Conservation (phyloP, 1,139 yeast species). For the Pichiaceae sp. region DNA sequence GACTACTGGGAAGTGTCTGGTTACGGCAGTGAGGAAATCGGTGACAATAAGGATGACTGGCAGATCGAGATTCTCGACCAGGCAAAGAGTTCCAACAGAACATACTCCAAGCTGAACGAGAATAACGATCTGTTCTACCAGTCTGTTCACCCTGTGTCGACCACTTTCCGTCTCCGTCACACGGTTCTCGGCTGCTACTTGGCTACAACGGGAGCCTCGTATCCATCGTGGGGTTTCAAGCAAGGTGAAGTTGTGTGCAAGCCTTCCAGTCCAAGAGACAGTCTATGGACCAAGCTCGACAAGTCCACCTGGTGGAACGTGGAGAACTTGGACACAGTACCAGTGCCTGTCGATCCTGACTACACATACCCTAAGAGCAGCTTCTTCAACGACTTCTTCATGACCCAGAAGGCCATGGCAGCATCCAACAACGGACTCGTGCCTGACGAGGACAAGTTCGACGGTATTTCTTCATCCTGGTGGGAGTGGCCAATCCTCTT, state of each 20-base stretch:
- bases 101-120: constrained; percentile 30
- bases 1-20: constrained; percentile 56
- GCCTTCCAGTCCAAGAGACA: constrained; percentile 26
- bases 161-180: constrained; percentile 59
- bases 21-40: constrained; percentile 46
- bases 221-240: constrained; percentile 75
- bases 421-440: constrained; percentile 68
- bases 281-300: constrained; percentile 32
- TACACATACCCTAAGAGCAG: constrained; percentile 52
- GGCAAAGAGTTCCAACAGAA: constrained; percentile 39
- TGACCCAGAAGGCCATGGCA: constrained; percentile 70
- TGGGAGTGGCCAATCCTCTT: constrained; percentile 76
- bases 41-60: constrained; percentile 70
- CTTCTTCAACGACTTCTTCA: constrained; percentile 64
- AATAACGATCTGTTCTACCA: constrained; percentile 24
- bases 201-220: constrained; percentile 62
- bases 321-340: constrained; percentile 53
- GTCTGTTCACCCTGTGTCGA: constrained; percentile 57
- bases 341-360: constrained; percentile 29
- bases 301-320: constrained; percentile 78
- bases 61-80: constrained; percentile 56
- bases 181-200: constrained; percentile 61
- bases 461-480: constrained; percentile 58
- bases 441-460: constrained; percentile 65
- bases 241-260: constrained; percentile 78